Evolutionary conservation across 257 asterid genomes (phyloP), one percentile per base, ranked within the genome.

Genomic region (Nyctanthes arbortristis): DNA sequence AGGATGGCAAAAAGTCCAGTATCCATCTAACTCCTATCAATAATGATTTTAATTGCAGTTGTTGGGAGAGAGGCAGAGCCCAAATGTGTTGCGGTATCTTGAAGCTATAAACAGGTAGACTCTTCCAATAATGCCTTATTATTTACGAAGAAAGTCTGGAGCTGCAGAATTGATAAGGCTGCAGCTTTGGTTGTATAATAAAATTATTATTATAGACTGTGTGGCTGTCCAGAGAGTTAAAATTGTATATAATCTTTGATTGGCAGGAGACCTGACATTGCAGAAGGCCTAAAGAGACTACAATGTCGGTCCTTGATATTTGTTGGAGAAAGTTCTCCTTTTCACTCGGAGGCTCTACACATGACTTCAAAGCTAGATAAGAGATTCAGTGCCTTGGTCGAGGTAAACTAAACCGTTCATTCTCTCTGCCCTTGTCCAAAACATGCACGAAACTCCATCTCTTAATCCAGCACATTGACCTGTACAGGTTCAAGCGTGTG

Each of bases 351-450:
- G 66, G 82, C 90, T 68, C 86, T 87, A 69, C 84, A 84, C 54
- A 87, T 87, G 87, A 83, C 90, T 33, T 76, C 89, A 4, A 84
- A 87, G 73, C 82, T 87, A 31, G 90, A 87, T 70, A 75, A 85
- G 79, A 84, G 89, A 79, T 84, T 79, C 62, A 79, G 87, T 14
- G 90, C 93, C 35, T 72, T 87, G 58, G 90, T 87, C 29, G 90
- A 87, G 93, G 93, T 87, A 73, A 29, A 59, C 62, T 22, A 20
- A 62, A 43, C 45, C 20, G 13, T 31, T 22, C n/a, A n/a, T 24
- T 68, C 58, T 8, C n/a, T 3, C 1, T 4, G 30, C 30, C 18
- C 4, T 45, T 16, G 7, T 55, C 49, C 30, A 1, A 18, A 54
- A 28, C 18, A 33, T 9, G 9, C 57, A 24, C 2, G 2, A 25